These are phyloP conservation scores for Stellera chamaejasme DNA, from an alignment of 345 rosid species.

Conservation along the genomic window DNA sequence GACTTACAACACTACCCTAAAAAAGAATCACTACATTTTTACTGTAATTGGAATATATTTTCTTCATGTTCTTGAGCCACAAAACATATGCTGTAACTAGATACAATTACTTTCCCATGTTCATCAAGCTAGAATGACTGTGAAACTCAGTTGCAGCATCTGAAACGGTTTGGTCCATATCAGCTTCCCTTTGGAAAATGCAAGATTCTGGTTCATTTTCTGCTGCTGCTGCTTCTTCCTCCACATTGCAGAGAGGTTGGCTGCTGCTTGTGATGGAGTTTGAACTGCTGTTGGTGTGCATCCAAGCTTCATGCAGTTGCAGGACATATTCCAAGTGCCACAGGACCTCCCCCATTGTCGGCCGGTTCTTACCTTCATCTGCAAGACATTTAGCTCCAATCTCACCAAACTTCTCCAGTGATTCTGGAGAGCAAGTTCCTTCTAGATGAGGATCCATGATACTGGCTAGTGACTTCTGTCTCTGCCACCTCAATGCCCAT, in stretches of 20 bases:
- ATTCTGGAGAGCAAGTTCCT: conserved; percentile 47
- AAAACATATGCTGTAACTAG: too few relatives aligned
- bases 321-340: conserved; percentile 89
- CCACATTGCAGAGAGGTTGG: conserved; percentile 22
- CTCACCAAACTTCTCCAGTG: conserved; percentile 78
- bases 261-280: conserved; percentile 36
- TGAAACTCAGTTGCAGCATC: neutral
- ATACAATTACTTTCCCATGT: too few relatives aligned
- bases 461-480: conserved; percentile 51
- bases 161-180: conserved; percentile 3
- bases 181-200: conserved; percentile 7
- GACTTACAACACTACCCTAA: too few relatives aligned
- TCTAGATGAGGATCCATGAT: conserved; percentile 51
- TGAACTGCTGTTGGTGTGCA: conserved; percentile 24
- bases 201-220: conserved; percentile 5
- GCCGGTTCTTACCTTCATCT: conserved; percentile 78
- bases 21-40: too few relatives aligned
- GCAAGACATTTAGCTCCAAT: conserved; percentile 87
- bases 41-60: too few relatives aligned
- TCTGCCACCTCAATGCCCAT: conserved; percentile 87
- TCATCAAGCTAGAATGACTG: neutral
- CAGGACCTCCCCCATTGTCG: conserved; percentile 82
- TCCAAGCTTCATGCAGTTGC: conserved; percentile 83
- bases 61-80: too few relatives aligned
- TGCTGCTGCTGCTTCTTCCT: conserved; percentile 14